phyloP scores from a whole-genome alignment of 306 rosid species.

The Cucumis melo region DNA sequence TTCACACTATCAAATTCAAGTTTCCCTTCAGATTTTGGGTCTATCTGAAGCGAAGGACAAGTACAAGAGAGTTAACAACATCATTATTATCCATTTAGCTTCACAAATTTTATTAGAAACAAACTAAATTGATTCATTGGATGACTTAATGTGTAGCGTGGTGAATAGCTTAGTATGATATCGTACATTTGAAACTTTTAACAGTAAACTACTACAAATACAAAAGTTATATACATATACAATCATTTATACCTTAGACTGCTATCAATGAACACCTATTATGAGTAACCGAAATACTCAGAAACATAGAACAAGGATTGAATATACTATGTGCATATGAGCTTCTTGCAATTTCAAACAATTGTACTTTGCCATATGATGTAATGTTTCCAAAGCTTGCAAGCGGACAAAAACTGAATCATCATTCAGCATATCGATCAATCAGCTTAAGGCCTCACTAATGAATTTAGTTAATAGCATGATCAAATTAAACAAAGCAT shows the following conservation, averaged over 20 bases:
- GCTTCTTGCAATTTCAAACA: constrained; percentile 48
- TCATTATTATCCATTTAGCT: not conserved
- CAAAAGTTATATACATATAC: not conserved
- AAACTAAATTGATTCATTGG: not conserved
- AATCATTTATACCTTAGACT: not conserved
- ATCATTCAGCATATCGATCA: constrained; percentile 70
- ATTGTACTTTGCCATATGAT: constrained; percentile 45
- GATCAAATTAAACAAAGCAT: constrained; percentile 38
- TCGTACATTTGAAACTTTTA: not conserved
- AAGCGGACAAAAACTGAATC: constrained; percentile 46
- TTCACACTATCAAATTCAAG: constrained; percentile 41
- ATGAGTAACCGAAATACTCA: not conserved
- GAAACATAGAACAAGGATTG: not conserved
- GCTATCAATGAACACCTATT: not conserved
- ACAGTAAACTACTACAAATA: not conserved
- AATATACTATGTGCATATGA: constrained; percentile 60
- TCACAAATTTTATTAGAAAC: not conserved
- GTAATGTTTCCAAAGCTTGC: constrained; percentile 72
- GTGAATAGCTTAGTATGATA: not conserved
- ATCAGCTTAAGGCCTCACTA: constrained; percentile 41
- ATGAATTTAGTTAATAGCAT: constrained; percentile 47
- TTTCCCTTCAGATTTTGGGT: constrained; percentile 45
- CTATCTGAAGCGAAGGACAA: constrained; percentile 35
- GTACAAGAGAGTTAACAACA: constrained; percentile 4
- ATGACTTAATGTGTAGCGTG: not conserved